phyloP scores from a whole-genome alignment of 345 rosid genomes.

The Ricinus communis region DNA sequence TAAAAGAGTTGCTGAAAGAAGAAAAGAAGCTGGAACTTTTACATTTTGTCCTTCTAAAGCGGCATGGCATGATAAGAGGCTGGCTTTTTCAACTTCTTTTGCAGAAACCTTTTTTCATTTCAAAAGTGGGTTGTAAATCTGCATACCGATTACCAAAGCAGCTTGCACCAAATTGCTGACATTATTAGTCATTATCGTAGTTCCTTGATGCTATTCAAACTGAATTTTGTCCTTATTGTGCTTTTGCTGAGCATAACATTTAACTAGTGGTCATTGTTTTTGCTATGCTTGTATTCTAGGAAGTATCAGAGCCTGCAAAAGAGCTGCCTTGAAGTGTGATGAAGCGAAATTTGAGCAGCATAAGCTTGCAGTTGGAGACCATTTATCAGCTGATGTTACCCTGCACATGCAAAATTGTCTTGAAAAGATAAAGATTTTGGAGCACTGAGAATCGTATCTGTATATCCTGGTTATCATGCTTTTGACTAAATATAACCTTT shows the following conservation, averaged over 20 bases:
- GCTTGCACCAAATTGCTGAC: background rate
- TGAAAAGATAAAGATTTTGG: conserved; percentile 64
- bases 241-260: too few relatives aligned
- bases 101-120: background rate
- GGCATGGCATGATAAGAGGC: background rate
- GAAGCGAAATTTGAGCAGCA: conserved; percentile 65
- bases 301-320: conserved; percentile 65
- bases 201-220: too few relatives aligned
- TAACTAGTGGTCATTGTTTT: too few relatives aligned
- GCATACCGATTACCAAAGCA: background rate
- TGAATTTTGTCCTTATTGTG: too few relatives aligned
- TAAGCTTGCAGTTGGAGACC: conserved; percentile 44
- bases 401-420: conserved; percentile 59
- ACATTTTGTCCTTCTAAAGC: background rate
- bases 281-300: conserved; percentile 28
- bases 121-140: background rate
- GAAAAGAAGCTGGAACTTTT: background rate
- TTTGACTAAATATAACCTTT: background rate
- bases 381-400: conserved; percentile 45
- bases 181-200: background rate
- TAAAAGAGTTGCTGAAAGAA: background rate
- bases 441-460: conserved; percentile 13
- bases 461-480: background rate
- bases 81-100: background rate
- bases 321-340: conserved; percentile 72